Evolutionary conservation across 257 asterid genomes (phyloP).

Genomic region (Parsonsia alboflavescens): DNA sequence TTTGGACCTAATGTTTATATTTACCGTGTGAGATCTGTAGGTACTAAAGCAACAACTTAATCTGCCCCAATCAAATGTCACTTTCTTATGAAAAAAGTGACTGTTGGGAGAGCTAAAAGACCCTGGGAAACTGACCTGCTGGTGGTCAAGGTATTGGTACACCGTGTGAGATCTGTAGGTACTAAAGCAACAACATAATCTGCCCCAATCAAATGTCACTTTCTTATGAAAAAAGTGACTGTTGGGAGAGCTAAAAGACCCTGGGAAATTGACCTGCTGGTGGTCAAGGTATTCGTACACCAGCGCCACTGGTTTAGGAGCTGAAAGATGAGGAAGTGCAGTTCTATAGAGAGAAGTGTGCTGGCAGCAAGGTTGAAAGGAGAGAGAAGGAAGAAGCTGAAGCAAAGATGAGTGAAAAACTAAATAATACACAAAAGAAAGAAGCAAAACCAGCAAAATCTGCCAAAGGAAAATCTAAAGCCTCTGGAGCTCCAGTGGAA

Average conservation of each 20-base stretch:
- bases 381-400: slow-evolving; percentile 54
- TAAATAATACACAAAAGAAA: slow-evolving; percentile 44
- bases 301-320: slow-evolving; percentile 70
- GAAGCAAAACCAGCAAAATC: slow-evolving; percentile 54
- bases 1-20: slow-evolving; percentile 4
- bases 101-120: slow-evolving; percentile 60
- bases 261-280: slow-evolving; percentile 79
- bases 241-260: slow-evolving; percentile 72
- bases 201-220: slow-evolving; percentile 64
- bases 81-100: slow-evolving; percentile 65
- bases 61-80: slow-evolving; percentile 56
- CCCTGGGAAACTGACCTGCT: slow-evolving; percentile 86
- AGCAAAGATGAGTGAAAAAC: slow-evolving; percentile 53
- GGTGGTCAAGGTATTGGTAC: too few species aligned
- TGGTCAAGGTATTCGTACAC: slow-evolving; percentile 65
- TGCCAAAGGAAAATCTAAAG: too few species aligned
- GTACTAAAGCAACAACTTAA: slow-evolving; percentile 87
- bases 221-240: slow-evolving; percentile 56
- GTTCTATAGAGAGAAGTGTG: slow-evolving; percentile 50
- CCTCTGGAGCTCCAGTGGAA: slow-evolving; percentile 39
- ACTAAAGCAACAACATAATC: slow-evolving; percentile 77
- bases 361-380: slow-evolving; percentile 97
- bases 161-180: slow-evolving; percentile 39
- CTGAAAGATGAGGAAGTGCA: slow-evolving; percentile 79
- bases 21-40: slow-evolving; percentile 27